Conservation (phyloP, 352 stramenopile species). For the Phytopythium ostracodes region DNA sequence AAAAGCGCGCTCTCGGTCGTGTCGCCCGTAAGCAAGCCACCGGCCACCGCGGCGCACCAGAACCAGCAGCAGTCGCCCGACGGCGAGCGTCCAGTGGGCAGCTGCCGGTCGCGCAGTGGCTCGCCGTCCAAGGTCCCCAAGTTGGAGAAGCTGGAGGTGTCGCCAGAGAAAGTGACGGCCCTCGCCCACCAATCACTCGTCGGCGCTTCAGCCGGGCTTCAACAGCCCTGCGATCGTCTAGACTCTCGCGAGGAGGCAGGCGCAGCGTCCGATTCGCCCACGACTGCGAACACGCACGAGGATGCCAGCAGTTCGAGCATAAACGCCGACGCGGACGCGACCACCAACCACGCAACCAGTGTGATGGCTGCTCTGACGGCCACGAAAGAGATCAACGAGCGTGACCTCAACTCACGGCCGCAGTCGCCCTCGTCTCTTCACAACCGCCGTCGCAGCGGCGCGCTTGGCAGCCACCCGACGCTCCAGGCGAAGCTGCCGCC, state of each 20-base stretch:
- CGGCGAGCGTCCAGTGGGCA: too few relatives aligned
- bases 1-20: not conserved
- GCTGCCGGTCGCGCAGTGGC: not conserved
- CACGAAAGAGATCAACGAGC: not conserved
- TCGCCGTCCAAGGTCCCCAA: not conserved
- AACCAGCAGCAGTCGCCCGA: too few relatives aligned
- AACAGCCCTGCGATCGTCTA: not conserved
- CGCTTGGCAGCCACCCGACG: not conserved
- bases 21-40: too few relatives aligned
- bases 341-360: not conserved
- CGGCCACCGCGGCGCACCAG: too few relatives aligned
- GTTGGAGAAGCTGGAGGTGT: not conserved
- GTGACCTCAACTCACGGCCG: not conserved
- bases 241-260: not conserved
- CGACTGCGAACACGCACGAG: not conserved
- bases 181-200: not conserved
- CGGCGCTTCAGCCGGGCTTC: not conserved
- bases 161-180: not conserved
- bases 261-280: too few relatives aligned
- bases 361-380: not conserved
- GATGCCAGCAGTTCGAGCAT: not conserved
- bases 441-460: too few relatives aligned
- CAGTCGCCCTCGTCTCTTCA: not conserved
- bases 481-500: conserved; percentile 14
- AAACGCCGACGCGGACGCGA: not conserved